Evolutionary conservation across 2,329 filamentous ascomycete species (phyloP), one percentile per base, ranked within the genome.

Genomic region (Neonectria sp.): DNA sequence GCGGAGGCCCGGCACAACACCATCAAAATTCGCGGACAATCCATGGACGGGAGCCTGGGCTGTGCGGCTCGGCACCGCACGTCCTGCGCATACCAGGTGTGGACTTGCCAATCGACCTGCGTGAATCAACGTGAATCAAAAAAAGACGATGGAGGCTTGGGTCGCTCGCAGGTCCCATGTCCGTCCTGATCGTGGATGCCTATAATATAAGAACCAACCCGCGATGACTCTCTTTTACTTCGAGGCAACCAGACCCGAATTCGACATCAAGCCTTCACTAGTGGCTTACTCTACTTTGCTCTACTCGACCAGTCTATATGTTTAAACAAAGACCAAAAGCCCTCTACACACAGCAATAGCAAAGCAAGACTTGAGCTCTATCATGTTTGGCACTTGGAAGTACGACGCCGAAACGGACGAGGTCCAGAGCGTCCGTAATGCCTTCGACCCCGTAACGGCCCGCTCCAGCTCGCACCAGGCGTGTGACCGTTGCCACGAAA

Each of bases 371-470:
- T 56, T 9, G 61, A 62, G 43, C 33, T n/a, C 52, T 55, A n/a
- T 56, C 55, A 80, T 82, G 80, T 82, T 82, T 67, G 76, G 75
- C 17, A 82, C 80, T 12, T 82, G 79, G 78, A 82, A 80, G 69
- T 80, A 80, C 71, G 79, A 81, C 63, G 78, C 78, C 3, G 79
- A 81, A 70, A 81, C 79, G 40, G 74, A 78, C 52, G 75, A 82
- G 70, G 76, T 82, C 65, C 79, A 81, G 64, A 80, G 78, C 63
- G 69, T 82, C 56, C 76, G 80, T 45, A 76, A 75, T 21, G 77
- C 78, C 35, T 80, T 78, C 60, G 80, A 82, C 59, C 81, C 79
- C 57, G 72, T 80, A 68, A 79, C 79, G 29, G 79, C 80, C 33
- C 77, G 80, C 48, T 81, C 80, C 11, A 82, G 78, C 67, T 77